phyloP scores from a whole-genome alignment of 495 filamentous ascomycete genomes.

The Aspergillus baeticus region DNA sequence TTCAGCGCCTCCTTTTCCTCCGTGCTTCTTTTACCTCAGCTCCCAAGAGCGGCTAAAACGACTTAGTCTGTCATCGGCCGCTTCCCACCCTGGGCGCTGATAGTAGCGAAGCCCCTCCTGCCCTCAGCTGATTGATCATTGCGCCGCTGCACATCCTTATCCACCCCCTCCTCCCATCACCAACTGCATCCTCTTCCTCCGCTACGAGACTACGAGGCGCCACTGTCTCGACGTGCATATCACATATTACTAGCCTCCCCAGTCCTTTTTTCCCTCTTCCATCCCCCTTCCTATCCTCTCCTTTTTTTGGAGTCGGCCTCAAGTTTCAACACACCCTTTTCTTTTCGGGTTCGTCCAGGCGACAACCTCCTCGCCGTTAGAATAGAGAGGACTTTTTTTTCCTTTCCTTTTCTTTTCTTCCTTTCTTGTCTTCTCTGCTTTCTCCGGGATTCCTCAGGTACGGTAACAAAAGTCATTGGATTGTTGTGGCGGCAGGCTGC shows the following conservation, averaged over 20 bases:
- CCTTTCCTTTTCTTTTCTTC: neutral
- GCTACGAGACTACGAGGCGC: slow-evolving; percentile 18
- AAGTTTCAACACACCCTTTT: slow-evolving; percentile 18
- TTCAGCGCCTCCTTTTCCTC: neutral
- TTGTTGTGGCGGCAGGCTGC: slow-evolving; percentile 10
- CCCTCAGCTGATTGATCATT: slow-evolving; percentile 37
- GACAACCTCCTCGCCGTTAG: slow-evolving; percentile 24
- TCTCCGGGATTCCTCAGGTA: slow-evolving; percentile 7
- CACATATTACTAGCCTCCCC: slow-evolving; percentile 25
- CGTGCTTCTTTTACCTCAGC: slow-evolving; percentile 14
- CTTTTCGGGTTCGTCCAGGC: slow-evolving; percentile 29
- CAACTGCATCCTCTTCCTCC: slow-evolving; percentile 10
- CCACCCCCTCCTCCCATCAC: slow-evolving; percentile 16
- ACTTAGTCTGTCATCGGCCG: slow-evolving; percentile 17
- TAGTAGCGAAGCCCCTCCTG: slow-evolving; percentile 14
- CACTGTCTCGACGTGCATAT: slow-evolving; percentile 24
- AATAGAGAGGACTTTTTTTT: slow-evolving; percentile 6
- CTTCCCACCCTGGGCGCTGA: slow-evolving; percentile 14
- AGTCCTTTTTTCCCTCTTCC: slow-evolving; percentile 20
- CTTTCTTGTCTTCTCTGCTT: neutral
- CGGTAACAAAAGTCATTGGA: slow-evolving; percentile 9
- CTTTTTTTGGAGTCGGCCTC: slow-evolving; percentile 15
- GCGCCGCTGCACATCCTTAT: slow-evolving; percentile 31
- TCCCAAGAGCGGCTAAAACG: slow-evolving; percentile 4
- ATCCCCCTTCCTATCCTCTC: neutral